Evolutionary conservation across 768 basidiomycete species (phyloP), one percentile per base, ranked within the genome.

Genomic region (Hortiboletus campestris): DNA sequence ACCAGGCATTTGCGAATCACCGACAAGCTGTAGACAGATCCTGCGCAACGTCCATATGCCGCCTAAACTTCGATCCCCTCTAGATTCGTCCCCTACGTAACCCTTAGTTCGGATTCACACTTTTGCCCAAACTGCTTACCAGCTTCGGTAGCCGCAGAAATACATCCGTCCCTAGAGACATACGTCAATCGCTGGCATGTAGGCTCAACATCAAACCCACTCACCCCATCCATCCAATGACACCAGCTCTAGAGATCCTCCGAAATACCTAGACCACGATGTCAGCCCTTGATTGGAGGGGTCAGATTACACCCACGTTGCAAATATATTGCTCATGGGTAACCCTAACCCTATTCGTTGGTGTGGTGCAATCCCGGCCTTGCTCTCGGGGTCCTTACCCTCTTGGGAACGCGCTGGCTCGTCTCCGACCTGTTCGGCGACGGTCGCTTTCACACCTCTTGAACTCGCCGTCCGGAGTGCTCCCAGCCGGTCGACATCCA

Each of bases 321-420:
- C 85, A 70, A 84, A 93, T 35, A 94, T 92, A 63, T 91, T 88
- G 67, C 91, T 90, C 90, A 94, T 91, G 0, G 91, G 90, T 19
- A 94, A 72, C 6, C 91, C 91, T 43, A 94, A 85, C 3, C 91
- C 91, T 53, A 93, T 88, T 41, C 81, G 77, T 43, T 81, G 80
- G 68, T 86, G 87, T 8, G 75, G 74, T 31, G 77, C 79, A 36
- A 80, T 75, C 4, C 77, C 77, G 11, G 74, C 76, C 38, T 75
- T 74, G 25, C 72, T 71, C 52, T 81, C 80, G 25, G 75, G 75
- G 57, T 76, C 72, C 31, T 71, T 62, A 32, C 58, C 49, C 39
- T 59, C 56, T 51, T 40, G 60, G 38, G 70, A 64, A 32, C 59
- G 61, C 61, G 32, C 64, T 45, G 31, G 67, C 53, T 68, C 60